Evolutionary conservation across 495 filamentous ascomycete genomes (phyloP).

Genomic region (Parmelia sp.): DNA sequence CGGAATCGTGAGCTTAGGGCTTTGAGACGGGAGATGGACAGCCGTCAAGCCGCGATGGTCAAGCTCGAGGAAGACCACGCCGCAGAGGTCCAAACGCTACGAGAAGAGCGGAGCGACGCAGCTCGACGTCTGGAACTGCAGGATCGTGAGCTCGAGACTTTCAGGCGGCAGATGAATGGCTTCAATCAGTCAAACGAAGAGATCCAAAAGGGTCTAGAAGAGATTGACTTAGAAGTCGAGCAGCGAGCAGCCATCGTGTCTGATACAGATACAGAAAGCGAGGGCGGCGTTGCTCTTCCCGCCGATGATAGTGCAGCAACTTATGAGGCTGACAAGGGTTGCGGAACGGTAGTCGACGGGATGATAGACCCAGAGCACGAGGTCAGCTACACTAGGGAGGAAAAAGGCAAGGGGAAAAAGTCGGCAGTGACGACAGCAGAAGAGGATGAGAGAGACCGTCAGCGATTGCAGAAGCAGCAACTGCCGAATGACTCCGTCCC

Average conservation of each 20-base stretch:
- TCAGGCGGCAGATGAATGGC: background rate
- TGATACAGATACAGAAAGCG: background rate
- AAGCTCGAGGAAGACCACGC: background rate
- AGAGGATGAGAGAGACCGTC: background rate
- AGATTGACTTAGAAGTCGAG: background rate
- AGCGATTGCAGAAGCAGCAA: background rate
- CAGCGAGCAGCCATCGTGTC: background rate
- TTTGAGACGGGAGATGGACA: background rate
- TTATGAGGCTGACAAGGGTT: background rate
- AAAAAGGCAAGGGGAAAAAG: background rate
- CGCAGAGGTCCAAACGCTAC: background rate
- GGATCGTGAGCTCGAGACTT: background rate
- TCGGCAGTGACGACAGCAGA: background rate
- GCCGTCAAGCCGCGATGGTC: background rate
- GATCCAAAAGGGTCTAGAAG: background rate
- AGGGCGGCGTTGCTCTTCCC: background rate
- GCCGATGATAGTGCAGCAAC: background rate
- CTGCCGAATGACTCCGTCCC: background rate
- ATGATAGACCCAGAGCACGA: background rate
- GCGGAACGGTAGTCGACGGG: background rate
- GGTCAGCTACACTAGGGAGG: fast-evolving
- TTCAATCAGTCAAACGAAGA: background rate
- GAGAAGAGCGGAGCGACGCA: background rate
- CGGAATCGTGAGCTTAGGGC: background rate
- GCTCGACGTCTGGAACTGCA: background rate